These are phyloP conservation scores for Parietaria judaica DNA, from an alignment of 306 rosid genomes.

Conservation along the genomic window DNA sequence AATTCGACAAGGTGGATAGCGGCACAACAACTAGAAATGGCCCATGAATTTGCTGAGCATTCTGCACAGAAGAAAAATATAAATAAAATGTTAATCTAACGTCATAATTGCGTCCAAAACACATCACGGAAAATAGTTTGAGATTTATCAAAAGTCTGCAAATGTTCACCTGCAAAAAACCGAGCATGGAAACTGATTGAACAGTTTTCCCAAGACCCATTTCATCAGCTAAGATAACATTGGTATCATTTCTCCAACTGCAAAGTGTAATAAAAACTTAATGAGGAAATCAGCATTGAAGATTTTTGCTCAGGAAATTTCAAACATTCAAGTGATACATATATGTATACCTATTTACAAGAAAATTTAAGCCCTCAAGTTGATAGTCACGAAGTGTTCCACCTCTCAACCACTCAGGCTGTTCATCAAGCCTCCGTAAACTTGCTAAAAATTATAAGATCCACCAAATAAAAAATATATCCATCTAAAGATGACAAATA, in stretches of 20 bases:
- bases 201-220: slow-evolving; percentile 99
- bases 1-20: slow-evolving; percentile 87
- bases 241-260: slow-evolving; percentile 99
- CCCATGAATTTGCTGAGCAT: slow-evolving; percentile 89
- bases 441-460: slow-evolving; percentile 54
- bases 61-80: slow-evolving; percentile 41
- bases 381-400: slow-evolving; percentile 99
- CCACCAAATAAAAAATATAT: neutral
- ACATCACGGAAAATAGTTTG: neutral
- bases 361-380: slow-evolving; percentile 98
- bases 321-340: neutral
- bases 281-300: slow-evolving; percentile 27
- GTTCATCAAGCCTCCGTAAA: slow-evolving; percentile 94
- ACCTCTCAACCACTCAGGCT: slow-evolving; percentile 95
- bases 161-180: slow-evolving; percentile 77
- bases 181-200: slow-evolving; percentile 98
- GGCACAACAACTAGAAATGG: slow-evolving; percentile 99
- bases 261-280: slow-evolving; percentile 22
- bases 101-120: neutral
- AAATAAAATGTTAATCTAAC: neutral
- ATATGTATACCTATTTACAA: slow-evolving; percentile 73
- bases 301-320: neutral
- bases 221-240: slow-evolving; percentile 99
- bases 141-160: slow-evolving; percentile 12
- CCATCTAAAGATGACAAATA: too few relatives aligned